phyloP scores from a whole-genome alignment of 331 rosid species.

The Rosa hybrid region DNA sequence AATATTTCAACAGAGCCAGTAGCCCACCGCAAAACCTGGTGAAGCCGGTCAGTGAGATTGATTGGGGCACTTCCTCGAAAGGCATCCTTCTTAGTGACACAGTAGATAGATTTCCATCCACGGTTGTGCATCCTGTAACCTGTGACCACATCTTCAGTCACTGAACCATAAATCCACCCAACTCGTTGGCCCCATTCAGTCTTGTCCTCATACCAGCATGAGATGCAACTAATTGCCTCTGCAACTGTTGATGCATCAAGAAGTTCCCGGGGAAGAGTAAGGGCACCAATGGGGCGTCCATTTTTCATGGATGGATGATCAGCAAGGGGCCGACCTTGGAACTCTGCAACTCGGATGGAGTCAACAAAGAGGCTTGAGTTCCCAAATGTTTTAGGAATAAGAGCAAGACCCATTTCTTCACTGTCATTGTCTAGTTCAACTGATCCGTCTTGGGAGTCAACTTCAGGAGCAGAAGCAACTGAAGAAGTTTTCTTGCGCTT shows the following conservation, averaged over 20 bases:
- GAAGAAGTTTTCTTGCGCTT: constrained; percentile 44
- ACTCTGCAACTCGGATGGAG: constrained; percentile 65
- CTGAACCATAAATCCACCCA: constrained; percentile 87
- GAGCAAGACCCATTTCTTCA: constrained; percentile 52
- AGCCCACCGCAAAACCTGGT: constrained; percentile 86
- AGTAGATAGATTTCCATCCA: constrained; percentile 72
- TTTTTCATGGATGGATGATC: constrained; percentile 59
- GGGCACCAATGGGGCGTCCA: constrained; percentile 68
- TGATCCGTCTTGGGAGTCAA: constrained; percentile 28
- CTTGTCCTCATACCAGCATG: constrained; percentile 82
- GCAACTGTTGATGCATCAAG: constrained; percentile 60
- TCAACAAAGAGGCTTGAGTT: constrained; percentile 63
- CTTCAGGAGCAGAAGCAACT: constrained; percentile 60
- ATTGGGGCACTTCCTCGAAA: constrained; percentile 80
- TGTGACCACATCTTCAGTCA: constrained; percentile 83
- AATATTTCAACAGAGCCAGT: constrained; percentile 83
- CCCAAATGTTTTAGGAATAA: constrained; percentile 70
- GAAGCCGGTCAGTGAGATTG: constrained; percentile 78
- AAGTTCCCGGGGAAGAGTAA: constrained; percentile 54
- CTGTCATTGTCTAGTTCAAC: constrained; percentile 26
- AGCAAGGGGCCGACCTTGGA: constrained; percentile 76
- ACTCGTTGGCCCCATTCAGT: constrained; percentile 74
- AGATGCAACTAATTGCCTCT: constrained; percentile 69
- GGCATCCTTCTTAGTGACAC: constrained; percentile 80
- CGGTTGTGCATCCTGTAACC: constrained; percentile 84